These are phyloP conservation scores for Capsella bursapastoris DNA, from an alignment of 345 rosid species.

Conservation along the genomic window DNA sequence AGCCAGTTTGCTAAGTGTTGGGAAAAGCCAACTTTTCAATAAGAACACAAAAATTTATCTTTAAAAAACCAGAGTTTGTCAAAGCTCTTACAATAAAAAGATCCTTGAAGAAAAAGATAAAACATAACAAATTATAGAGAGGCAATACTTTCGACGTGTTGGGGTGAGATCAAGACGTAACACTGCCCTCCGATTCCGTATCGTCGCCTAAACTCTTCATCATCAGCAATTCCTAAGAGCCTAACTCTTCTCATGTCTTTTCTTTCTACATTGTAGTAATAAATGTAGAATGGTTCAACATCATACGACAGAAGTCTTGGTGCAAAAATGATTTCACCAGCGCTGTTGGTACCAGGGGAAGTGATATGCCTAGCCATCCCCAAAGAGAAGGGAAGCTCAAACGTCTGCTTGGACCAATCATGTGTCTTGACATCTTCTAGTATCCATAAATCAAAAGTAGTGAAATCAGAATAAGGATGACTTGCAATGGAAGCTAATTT, in stretches of 20 bases:
- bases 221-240: background rate
- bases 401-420: background rate
- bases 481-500: background rate
- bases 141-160: too few species aligned
- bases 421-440: background rate
- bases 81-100: too few species aligned
- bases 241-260: background rate
- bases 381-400: background rate
- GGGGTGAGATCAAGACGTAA: too few species aligned
- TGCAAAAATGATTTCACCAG: background rate
- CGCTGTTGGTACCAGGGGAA: background rate
- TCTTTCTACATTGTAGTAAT: background rate
- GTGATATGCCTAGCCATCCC: background rate
- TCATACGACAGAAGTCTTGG: background rate
- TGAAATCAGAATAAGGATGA: background rate
- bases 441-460: background rate
- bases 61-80: too few species aligned
- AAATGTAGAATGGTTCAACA: background rate
- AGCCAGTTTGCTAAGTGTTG: too few species aligned
- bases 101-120: too few species aligned
- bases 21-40: too few species aligned
- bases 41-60: too few species aligned
- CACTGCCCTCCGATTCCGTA: too few species aligned
- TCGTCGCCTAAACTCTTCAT: background rate
- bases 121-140: too few species aligned